Evolutionary conservation across 805 yeast genomes (phyloP).

Genomic region (Hanseniaspora jakobsenii): DNA sequence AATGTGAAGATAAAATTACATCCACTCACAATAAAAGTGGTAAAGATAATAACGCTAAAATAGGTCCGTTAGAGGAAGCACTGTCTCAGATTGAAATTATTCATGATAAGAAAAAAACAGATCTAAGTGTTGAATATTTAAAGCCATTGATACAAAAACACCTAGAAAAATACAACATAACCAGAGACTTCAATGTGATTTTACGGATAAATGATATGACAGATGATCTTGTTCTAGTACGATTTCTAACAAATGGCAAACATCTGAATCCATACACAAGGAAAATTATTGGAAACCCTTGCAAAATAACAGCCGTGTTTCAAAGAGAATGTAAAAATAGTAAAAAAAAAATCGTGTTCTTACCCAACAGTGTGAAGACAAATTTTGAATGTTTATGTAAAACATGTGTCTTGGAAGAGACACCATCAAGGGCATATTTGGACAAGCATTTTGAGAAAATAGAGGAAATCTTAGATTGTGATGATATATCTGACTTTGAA

Average conservation of each 20-base stretch:
- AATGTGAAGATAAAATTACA: too few species aligned
- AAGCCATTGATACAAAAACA: too few species aligned
- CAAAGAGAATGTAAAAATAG: conserved; percentile 1
- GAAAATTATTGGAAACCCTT: conserved; percentile 1
- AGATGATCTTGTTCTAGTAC: neutral
- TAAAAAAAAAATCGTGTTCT: neutral
- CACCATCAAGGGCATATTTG: neutral
- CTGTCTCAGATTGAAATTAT: too few species aligned
- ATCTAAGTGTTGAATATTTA: too few species aligned
- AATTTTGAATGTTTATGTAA: conserved; percentile 11
- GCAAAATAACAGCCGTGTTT: neutral
- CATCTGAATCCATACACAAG: neutral
- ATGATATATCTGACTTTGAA: too few species aligned
- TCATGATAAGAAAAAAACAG: too few species aligned
- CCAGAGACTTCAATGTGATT: neutral
- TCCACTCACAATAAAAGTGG: too few species aligned
- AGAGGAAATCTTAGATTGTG: too few species aligned
- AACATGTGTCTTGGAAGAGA: conserved; percentile 1
- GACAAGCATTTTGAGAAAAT: too few species aligned
- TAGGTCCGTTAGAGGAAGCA: too few species aligned
- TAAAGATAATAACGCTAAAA: too few species aligned
- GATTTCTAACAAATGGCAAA: neutral
- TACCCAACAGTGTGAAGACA: neutral
- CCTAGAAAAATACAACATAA: too few species aligned
- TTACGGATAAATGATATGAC: neutral